A percentile compares a stretch with the other conserved stretches of the same genome.
Conservation (phyloP, 345 rosid species). For the Bretschneidera sinensis region DNA sequence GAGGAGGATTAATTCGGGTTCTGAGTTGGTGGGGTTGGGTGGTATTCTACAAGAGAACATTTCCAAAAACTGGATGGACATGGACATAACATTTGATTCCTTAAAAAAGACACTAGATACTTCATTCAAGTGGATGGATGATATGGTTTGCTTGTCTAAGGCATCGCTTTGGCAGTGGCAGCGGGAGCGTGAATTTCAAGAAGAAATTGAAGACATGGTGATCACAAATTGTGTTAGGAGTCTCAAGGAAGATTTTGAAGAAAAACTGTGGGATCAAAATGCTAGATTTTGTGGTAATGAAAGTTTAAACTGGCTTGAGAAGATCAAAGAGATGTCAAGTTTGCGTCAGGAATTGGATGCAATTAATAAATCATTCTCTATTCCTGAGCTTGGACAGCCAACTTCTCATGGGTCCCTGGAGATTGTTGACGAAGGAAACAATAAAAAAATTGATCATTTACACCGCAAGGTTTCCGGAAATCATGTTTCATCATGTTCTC, state of each 20-base stretch:
- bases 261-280: slow-evolving; percentile 38
- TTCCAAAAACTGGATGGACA: slow-evolving; percentile 31
- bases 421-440: slow-evolving; percentile 32
- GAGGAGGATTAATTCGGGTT: slow-evolving; percentile 28
- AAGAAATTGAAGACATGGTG: slow-evolving; percentile 48
- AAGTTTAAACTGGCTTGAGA: slow-evolving; percentile 34
- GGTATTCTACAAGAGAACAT: slow-evolving; percentile 34
- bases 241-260: slow-evolving; percentile 57
- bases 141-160: slow-evolving; percentile 30
- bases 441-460: slow-evolving; percentile 36
- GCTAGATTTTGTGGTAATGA: slow-evolving; percentile 25
- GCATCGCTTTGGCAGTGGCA: slow-evolving; percentile 42
- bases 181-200: slow-evolving; percentile 44
- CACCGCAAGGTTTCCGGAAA: slow-evolving; percentile 52
- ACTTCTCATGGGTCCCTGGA: slow-evolving; percentile 50
- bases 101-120: slow-evolving; percentile 34
- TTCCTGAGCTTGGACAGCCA: slow-evolving; percentile 47
- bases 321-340: slow-evolving; percentile 51
- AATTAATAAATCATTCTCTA: slow-evolving; percentile 43
- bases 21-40: slow-evolving; percentile 42
- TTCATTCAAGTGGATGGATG: slow-evolving; percentile 27
- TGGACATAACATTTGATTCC: slow-evolving; percentile 36
- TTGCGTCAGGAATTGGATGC: slow-evolving; percentile 67
- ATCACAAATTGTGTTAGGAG: slow-evolving; percentile 35
- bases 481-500: slow-evolving; percentile 38